Evolutionary conservation across 179 eudicot genomes (phyloP).

Genomic region (Silene noctiflora): DNA sequence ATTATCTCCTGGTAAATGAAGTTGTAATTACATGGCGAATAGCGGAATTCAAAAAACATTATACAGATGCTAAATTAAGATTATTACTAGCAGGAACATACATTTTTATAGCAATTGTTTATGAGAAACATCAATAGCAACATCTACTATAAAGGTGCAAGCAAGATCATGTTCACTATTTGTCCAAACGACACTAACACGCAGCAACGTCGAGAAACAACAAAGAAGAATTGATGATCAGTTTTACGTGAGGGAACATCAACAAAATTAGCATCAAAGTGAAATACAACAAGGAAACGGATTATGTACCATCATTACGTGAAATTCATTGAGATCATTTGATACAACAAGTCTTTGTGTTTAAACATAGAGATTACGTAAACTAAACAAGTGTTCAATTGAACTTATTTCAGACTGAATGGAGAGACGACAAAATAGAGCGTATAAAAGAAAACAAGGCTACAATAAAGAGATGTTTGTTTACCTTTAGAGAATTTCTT

Average conservation of each 20-base stretch:
- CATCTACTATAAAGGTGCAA: neutral
- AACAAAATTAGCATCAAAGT: neutral
- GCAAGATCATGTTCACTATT: neutral
- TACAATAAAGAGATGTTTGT: conserved; percentile 5
- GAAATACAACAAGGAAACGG: neutral
- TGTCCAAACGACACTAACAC: neutral
- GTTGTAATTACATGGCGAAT: too few relatives aligned
- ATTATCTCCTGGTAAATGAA: too few relatives aligned
- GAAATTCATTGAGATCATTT: neutral
- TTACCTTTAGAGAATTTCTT: conserved; percentile 52
- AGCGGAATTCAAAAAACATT: too few relatives aligned
- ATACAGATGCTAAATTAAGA: too few relatives aligned
- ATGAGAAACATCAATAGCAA: neutral
- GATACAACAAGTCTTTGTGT: neutral
- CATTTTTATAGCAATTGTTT: neutral
- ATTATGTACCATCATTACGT: neutral
- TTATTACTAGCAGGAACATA: too few relatives aligned
- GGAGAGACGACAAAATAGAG: neutral
- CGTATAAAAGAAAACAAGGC: neutral
- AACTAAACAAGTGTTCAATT: neutral
- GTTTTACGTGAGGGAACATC: neutral
- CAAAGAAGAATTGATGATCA: neutral
- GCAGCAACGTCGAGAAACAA: neutral
- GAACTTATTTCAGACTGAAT: neutral
- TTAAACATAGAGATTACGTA: neutral